Base-by-base conservation (phyloP, 169 alveolate species). In the Plasmodium sp. region DNA sequence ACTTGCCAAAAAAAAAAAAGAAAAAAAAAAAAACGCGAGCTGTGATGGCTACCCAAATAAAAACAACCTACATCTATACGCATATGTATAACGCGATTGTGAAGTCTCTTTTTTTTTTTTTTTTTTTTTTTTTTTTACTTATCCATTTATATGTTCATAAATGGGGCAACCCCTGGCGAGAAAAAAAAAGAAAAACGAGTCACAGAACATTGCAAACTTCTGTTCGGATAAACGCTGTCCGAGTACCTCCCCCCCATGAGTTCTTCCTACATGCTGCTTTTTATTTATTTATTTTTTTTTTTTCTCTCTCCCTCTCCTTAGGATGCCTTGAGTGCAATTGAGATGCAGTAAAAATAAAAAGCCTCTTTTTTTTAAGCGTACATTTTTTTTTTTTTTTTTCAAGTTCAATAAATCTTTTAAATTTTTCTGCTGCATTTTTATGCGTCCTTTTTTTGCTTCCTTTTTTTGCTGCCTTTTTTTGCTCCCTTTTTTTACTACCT, bases 281-380 rank as follows among this genome's bases (percentile, higher is more conserved):
- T 41, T 36, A 36, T 10, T 33, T n/a, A 12, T 41, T 79, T 36
- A 41, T 22, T 71, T 62, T 9, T 92, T 34, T 3, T 22, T 58
- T 92, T 18, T 48, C 2, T 16, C 7, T 48, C 72, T 33, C 56
- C 77, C 79, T 18, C 67, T 54, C 5, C 33, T 81, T 75, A 62
- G 86, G 88, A 91, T 51, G 91, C 92, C 16, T 39, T 84, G 48
- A 73, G 58, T 41, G 83, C 95, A 34, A 77, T 84, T 9, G 84
- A 81, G 14, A 79, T 81, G 74, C 31, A 77, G 18, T 74, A 74
- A 84, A 54, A 31, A 45, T 18, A 7, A 45, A 2, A 7, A 9
- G 18, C 39, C 36, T 22, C 41, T 54, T 27, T 33, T 14, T 18
- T 73, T 56, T 71, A 27, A 27, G 43, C 10, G 48, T 41, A 41